Percentiles rank a stretch among this genome's conserved stretches.
Conservation (phyloP, 2,329 filamentous ascomycete genomes). For the Fusarium verrucosum region DNA sequence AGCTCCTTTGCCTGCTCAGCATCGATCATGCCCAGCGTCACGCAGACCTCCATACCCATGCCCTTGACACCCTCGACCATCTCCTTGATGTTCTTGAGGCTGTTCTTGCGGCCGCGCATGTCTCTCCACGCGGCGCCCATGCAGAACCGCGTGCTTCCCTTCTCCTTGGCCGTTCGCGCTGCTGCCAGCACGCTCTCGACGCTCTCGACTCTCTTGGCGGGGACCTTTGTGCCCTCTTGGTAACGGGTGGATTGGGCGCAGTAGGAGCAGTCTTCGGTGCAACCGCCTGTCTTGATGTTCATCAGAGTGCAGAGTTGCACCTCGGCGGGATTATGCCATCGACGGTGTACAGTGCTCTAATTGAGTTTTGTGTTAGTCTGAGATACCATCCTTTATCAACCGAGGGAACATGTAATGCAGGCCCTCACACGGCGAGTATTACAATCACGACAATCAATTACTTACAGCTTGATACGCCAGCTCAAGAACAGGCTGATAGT, state of each 20-base stretch:
- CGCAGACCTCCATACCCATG: constrained; percentile 90
- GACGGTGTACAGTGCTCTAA: constrained; percentile 79
- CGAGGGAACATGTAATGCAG: neutral
- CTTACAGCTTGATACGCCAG: constrained; percentile 77
- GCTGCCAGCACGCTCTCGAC: constrained; percentile 84
- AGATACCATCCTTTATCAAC: constrained; percentile 6
- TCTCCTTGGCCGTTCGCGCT: constrained; percentile 79
- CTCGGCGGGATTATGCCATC: constrained; percentile 83
- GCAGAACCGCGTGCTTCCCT: constrained; percentile 90
- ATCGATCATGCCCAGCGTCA: constrained; percentile 95
- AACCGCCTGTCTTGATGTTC: constrained; percentile 96
- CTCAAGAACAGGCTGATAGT: constrained; percentile 83
- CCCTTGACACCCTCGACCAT: constrained; percentile 85
- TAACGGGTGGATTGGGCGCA: constrained; percentile 89
- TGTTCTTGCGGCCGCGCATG: constrained; percentile 89
- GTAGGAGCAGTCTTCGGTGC: constrained; percentile 92
- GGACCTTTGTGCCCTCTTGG: constrained; percentile 77
- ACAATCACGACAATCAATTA: neutral
- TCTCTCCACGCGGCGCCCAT: constrained; percentile 96
- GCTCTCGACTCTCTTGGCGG: constrained; percentile 79
- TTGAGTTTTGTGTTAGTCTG: constrained; percentile 32
- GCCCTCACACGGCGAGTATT: neutral
- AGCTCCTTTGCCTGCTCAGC: constrained; percentile 80
- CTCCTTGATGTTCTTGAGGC: constrained; percentile 81
- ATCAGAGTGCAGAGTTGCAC: constrained; percentile 94